Conservation (phyloP, 1,284 basidiomycete species). For the Cystobasidium sp. region DNA sequence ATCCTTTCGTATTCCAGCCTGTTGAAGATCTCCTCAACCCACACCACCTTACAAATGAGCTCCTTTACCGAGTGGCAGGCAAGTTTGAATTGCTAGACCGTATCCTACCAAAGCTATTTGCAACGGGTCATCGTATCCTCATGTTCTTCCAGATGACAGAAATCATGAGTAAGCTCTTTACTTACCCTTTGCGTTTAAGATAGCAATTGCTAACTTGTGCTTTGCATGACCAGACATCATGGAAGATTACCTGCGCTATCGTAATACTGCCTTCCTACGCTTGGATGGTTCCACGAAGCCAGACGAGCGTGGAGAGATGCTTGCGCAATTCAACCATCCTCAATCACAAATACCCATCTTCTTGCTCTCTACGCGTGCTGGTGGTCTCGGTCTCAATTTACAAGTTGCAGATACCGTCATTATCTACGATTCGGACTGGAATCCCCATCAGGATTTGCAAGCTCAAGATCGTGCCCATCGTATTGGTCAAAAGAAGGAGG, state of each 20-base stretch:
- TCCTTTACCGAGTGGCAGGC: slow-evolving; percentile 79
- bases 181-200: too few species aligned
- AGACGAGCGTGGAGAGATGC: slow-evolving; percentile 89
- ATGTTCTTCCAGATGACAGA: slow-evolving; percentile 99
- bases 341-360: slow-evolving; percentile 91
- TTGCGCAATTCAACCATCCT: slow-evolving; percentile 88
- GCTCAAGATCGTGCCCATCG: slow-evolving; percentile 74
- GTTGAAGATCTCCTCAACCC: slow-evolving; percentile 90
- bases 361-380: slow-evolving; percentile 93
- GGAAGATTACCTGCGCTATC: slow-evolving; percentile 94
- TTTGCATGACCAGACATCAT: slow-evolving; percentile 84
- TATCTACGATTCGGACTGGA: slow-evolving; percentile 76
- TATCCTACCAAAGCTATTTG: slow-evolving; percentile 92
- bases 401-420: slow-evolving; percentile 99
- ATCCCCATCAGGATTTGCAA: slow-evolving; percentile 92
- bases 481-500: slow-evolving; percentile 98
- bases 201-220: slow-evolving; percentile 45
- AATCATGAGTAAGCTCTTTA: slow-evolving; percentile 38
- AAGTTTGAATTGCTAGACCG: slow-evolving; percentile 95
- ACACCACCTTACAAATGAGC: slow-evolving; percentile 71
- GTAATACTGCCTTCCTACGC: slow-evolving; percentile 87
- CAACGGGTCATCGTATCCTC: slow-evolving; percentile 88
- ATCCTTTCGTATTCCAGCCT: slow-evolving; percentile 93
- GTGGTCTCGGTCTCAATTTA: slow-evolving; percentile 95
- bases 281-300: slow-evolving; percentile 98